Evolutionary conservation across 1,284 basidiomycete species (phyloP).

Genomic region (Pseudozyma thailandica): DNA sequence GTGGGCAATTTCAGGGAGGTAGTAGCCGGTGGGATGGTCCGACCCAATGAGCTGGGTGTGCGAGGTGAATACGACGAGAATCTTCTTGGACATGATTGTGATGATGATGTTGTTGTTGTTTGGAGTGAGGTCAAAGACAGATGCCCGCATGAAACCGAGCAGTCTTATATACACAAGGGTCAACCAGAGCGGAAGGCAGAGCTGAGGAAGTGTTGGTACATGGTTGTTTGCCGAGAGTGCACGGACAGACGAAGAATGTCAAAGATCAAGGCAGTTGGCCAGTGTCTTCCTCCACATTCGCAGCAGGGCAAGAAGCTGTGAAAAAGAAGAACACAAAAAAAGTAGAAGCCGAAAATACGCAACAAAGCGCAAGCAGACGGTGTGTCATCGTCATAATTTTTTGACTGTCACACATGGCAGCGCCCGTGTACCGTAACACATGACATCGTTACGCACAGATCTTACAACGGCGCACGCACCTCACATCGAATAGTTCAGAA

Average conservation of each 20-base stretch:
- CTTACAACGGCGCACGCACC: too few relatives aligned
- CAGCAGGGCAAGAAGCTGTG: not conserved
- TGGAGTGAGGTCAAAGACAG: not conserved
- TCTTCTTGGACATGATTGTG: slow-evolving; percentile 49
- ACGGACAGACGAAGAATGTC: slow-evolving; percentile 1
- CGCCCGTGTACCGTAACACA: not conserved
- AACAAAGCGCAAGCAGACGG: not conserved
- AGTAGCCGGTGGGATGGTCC: slow-evolving; percentile 73
- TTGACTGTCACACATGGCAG: too few relatives aligned
- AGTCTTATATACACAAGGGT: slow-evolving; percentile 1
- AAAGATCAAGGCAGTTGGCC: not conserved
- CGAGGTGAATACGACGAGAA: slow-evolving; percentile 82
- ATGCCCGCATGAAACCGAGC: not conserved
- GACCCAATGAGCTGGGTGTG: slow-evolving; percentile 74
- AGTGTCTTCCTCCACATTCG: slow-evolving; percentile 2
- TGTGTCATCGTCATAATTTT: slow-evolving; percentile 14
- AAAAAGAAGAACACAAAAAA: not conserved
- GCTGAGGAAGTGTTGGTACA: not conserved
- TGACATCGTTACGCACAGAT: too few relatives aligned
- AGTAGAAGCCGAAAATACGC: slow-evolving; percentile 1
- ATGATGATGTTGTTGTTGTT: not conserved
- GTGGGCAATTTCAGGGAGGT: slow-evolving; percentile 75
- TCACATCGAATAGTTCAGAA: too few relatives aligned
- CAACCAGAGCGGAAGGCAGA: not conserved
- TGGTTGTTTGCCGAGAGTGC: not conserved